These are phyloP conservation scores for Alternaria viburni DNA, from an alignment of 2,329 filamentous ascomycete genomes.

Conservation along the genomic window DNA sequence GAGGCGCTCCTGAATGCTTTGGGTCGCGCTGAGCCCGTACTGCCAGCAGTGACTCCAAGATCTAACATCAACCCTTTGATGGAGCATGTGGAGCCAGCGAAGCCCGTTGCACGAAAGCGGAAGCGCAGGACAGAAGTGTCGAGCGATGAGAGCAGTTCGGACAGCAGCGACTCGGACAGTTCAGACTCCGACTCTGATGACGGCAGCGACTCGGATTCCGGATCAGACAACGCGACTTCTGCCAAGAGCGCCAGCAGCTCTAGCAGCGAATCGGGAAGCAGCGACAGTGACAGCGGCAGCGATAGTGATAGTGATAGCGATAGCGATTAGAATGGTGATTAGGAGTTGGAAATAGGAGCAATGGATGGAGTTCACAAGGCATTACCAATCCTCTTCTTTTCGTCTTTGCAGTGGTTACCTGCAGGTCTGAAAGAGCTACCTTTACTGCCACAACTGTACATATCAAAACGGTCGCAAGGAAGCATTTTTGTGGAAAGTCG, in stretches of 20 bases:
- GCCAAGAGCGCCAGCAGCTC: conserved; percentile 13
- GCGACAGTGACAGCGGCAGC: conserved; percentile 19
- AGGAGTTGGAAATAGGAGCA: background rate
- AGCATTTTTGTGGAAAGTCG: background rate
- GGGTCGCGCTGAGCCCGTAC: conserved; percentile 31
- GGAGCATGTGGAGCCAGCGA: conserved; percentile 19
- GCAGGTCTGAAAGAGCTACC: background rate
- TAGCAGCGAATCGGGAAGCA: conserved; percentile 13
- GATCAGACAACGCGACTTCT: background rate
- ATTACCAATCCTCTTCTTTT: background rate
- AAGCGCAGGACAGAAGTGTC: conserved; percentile 38
- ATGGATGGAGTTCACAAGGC: background rate
- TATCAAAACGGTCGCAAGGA: background rate
- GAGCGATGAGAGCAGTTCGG: conserved; percentile 44
- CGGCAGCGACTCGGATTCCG: conserved; percentile 6
- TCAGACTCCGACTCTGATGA: conserved; percentile 28
- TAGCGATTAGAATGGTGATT: conserved; percentile 10
- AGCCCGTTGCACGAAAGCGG: conserved; percentile 29
- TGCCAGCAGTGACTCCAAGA: conserved; percentile 18
- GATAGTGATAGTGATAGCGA: conserved; percentile 8
- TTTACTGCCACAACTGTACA: background rate
- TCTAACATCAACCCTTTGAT: conserved; percentile 22
- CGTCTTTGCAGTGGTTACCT: background rate
- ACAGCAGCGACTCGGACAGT: conserved; percentile 38
- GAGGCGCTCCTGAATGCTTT: conserved; percentile 41